A percentile compares a stretch with the other conserved stretches of the same genome.
Evolutionary conservation across 2,329 filamentous ascomycete species (phyloP).

Genomic region (Fusarium humuli): DNA sequence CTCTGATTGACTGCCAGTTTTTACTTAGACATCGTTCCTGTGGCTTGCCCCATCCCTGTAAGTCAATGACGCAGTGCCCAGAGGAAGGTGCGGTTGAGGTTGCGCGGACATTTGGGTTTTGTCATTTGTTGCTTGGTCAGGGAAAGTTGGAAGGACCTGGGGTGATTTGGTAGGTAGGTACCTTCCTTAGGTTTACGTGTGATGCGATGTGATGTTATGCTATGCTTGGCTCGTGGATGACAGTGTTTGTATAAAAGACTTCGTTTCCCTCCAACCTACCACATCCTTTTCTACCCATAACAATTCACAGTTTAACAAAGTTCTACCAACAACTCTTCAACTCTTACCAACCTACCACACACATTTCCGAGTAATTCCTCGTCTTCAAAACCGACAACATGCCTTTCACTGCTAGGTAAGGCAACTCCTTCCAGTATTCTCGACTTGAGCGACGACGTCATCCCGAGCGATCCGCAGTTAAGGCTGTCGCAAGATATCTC

Average conservation of each 20-base stretch:
- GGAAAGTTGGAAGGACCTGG: slow-evolving; percentile 40
- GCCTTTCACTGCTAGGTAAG: slow-evolving; percentile 71
- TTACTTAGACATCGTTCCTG: slow-evolving; percentile 25
- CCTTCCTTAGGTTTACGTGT: slow-evolving; percentile 1
- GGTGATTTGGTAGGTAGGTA: slow-evolving; percentile 26
- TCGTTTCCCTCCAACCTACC: slow-evolving; percentile 31
- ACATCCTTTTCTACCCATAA: slow-evolving; percentile 8
- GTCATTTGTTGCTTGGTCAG: slow-evolving; percentile 27
- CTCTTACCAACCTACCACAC: slow-evolving; percentile 1
- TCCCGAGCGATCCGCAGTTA: slow-evolving; percentile 38
- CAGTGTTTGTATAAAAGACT: slow-evolving; percentile 43
- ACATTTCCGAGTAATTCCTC: slow-evolving; percentile 30
- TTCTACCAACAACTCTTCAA: slow-evolving; percentile 19
- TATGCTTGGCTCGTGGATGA: slow-evolving; percentile 18
- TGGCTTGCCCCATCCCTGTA: slow-evolving; percentile 34
- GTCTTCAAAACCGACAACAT: slow-evolving; percentile 55
- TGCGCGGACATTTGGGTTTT: slow-evolving; percentile 18
- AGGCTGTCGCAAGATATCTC: slow-evolving; percentile 11
- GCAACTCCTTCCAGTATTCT: slow-evolving; percentile 9
- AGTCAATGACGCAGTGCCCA: slow-evolving; percentile 52
- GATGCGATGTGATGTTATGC: slow-evolving; percentile 36
- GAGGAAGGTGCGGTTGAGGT: slow-evolving; percentile 38
- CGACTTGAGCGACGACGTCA: slow-evolving; percentile 22
- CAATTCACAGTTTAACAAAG: slow-evolving; percentile 12
- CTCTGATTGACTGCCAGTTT: slow-evolving; percentile 8